Conservation (phyloP, 345 rosid species). For the Melastoma malabathricum region DNA sequence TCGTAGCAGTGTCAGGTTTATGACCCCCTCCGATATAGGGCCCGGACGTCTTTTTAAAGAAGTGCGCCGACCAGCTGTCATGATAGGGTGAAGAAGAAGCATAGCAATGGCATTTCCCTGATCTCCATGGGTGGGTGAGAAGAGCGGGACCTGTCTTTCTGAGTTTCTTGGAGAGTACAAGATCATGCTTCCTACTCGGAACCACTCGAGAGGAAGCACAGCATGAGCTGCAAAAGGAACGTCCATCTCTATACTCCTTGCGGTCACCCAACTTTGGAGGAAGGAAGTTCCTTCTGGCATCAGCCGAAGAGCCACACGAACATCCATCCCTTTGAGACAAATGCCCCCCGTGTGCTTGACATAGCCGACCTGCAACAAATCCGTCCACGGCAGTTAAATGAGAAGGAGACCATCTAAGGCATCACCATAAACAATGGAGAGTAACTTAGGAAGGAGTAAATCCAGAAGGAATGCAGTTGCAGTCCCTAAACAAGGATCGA, state of each 20-base stretch:
- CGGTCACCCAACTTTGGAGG: background rate
- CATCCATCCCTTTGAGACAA: background rate
- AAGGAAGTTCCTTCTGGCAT: background rate
- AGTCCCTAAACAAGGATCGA: no score
- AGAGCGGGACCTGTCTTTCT: conserved; percentile 12
- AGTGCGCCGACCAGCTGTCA: conserved; percentile 14
- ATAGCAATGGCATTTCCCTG: conserved; percentile 20
- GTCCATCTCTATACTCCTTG: background rate
- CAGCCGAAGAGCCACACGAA: background rate
- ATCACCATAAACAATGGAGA: background rate
- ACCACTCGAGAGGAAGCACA: conserved; percentile 9
- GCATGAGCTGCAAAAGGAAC: conserved; percentile 10
- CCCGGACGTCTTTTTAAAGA: conserved; percentile 8
- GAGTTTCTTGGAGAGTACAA: conserved; percentile 14
- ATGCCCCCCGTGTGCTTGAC: background rate
- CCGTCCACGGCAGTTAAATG: background rate
- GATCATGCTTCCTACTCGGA: conserved; percentile 8
- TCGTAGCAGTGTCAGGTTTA: conserved; percentile 11
- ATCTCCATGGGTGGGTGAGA: conserved; percentile 4
- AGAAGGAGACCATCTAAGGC: background rate
- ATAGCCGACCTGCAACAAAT: conserved; percentile 2
- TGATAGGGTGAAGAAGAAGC: conserved; percentile 10
- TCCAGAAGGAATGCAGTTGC: no score
- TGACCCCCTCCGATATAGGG: conserved; percentile 5
- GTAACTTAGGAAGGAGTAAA: background rate